Conservation (phyloP, 768 basidiomycete species). For the Suillus sp. region DNA sequence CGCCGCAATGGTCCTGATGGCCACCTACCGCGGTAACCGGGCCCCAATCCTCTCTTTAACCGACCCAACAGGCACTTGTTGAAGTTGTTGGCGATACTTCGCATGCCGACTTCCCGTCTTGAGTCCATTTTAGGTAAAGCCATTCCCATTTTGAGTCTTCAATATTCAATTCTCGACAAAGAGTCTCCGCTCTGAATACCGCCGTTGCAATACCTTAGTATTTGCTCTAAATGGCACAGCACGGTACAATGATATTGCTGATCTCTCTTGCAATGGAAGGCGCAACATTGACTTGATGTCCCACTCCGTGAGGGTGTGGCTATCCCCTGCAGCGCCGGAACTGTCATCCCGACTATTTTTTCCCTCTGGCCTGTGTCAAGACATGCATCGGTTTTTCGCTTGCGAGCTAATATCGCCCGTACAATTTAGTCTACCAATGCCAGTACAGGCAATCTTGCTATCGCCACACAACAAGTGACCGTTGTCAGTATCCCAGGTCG, state of each 20-base stretch:
- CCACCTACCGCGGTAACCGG: not conserved
- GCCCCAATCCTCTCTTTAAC: not conserved
- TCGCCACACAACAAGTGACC: too few relatives aligned
- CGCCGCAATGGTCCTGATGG: not conserved
- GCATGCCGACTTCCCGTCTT: not conserved
- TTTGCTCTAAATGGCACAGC: not conserved
- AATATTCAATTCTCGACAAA: not conserved
- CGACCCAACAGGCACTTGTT: not conserved
- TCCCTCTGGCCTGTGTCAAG: not conserved
- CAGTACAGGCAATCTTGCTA: not conserved
- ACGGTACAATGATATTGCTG: not conserved
- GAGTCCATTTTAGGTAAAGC: not conserved
- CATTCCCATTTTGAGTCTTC: not conserved
- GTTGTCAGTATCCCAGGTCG: too few relatives aligned
- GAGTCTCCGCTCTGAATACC: not conserved
- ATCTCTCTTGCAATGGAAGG: not conserved
- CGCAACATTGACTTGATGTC: not conserved
- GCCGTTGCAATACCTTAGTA: not conserved
- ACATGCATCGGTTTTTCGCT: not conserved
- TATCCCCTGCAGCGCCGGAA: not conserved
- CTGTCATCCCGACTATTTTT: not conserved
- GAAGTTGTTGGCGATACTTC: not conserved
- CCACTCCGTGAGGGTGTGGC: not conserved
- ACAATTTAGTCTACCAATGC: not conserved
- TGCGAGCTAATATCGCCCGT: not conserved